Conservation (phyloP, 2,329 filamentous ascomycete genomes). For the Elsinoe perseae region DNA sequence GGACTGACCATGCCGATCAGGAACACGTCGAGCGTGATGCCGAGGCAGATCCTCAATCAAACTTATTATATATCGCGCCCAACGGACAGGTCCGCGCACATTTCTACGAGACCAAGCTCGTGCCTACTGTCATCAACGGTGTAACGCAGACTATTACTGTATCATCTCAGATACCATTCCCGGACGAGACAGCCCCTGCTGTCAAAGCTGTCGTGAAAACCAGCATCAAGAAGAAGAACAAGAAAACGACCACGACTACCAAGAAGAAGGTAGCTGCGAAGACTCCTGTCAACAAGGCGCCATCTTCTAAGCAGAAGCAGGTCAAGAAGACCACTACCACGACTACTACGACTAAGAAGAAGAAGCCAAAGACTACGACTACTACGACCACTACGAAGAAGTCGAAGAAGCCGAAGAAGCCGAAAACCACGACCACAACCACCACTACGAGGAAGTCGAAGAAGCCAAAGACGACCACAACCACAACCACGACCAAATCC, state of each 20-base stretch:
- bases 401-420: slow-evolving; percentile 10
- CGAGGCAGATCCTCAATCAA: neutral
- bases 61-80: slow-evolving; percentile 1
- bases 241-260: slow-evolving; percentile 31
- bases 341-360: slow-evolving; percentile 29
- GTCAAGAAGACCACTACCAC: slow-evolving; percentile 31
- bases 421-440: neutral
- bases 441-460: slow-evolving; percentile 13
- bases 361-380: slow-evolving; percentile 29
- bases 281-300: slow-evolving; percentile 29
- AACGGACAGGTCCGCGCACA: slow-evolving; percentile 14
- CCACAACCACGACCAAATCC: slow-evolving; percentile 13
- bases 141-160: slow-evolving; percentile 7
- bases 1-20: neutral
- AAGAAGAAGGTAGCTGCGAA: slow-evolving; percentile 29
- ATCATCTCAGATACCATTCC: slow-evolving; percentile 5
- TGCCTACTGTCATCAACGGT: slow-evolving; percentile 14
- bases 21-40: slow-evolving; percentile 10
- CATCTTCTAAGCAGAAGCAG: slow-evolving; percentile 34
- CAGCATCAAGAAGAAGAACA: slow-evolving; percentile 14
- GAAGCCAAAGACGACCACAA: slow-evolving; percentile 5
- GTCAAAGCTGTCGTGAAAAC: slow-evolving; percentile 14
- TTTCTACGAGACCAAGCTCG: slow-evolving; percentile 10
- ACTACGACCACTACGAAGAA: slow-evolving; percentile 25
- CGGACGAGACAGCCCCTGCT: slow-evolving; percentile 1